Base-by-base conservation (phyloP, 2,329 filamentous ascomycete genomes). In the Trichoderma sp. region DNA sequence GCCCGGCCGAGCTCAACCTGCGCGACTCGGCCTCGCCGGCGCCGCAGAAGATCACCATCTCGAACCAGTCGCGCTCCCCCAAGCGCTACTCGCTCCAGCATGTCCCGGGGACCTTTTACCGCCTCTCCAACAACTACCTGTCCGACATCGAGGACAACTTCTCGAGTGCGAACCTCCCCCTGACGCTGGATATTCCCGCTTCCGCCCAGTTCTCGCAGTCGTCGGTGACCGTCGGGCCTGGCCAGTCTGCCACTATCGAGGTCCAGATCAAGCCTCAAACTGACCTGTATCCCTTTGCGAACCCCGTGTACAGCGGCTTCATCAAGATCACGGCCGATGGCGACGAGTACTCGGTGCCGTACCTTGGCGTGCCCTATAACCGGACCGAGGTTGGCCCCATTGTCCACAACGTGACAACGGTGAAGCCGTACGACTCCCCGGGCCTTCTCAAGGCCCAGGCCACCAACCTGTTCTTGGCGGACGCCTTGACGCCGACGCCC, bases 11-110 rank as follows among this genome's bases (percentile, higher is more conserved):
- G 54, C 24, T 64, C 45, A 58, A 19, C 62, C 19, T 58, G 54
- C 19, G 45, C 30, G 62, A 64, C 47, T 64, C 54, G 26, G 62
- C 24, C 3, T 30, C 39, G 17, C 62, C 62, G 15, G 44, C 54
- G 5, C 51, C 45, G 9, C 62, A 44, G 44, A 64, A 43, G 9
- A 64, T 64, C n/a, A 59, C 62, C 45, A 45, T 64, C 45, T 58
- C 21, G 34, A 64, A 64, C n/a, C 47, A 55, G 24, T 64, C 62
- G 24, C 43, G 52, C 34, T 51, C 34, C n/a, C 41, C 3, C 12
- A 64, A 59, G 45, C 51, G 43, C 4, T 64, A 64, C 47, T 41
- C 45, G 3, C 30, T 64, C n/a, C 28, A 43, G 19, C 62, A 64
- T n/a, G 24, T 17, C 12, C 45, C 45, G 12, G 62, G 24, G 15